Evolutionary conservation across 1,284 basidiomycete species (phyloP), one percentile per base, ranked within the genome.

Genomic region (Peniophora sp.): DNA sequence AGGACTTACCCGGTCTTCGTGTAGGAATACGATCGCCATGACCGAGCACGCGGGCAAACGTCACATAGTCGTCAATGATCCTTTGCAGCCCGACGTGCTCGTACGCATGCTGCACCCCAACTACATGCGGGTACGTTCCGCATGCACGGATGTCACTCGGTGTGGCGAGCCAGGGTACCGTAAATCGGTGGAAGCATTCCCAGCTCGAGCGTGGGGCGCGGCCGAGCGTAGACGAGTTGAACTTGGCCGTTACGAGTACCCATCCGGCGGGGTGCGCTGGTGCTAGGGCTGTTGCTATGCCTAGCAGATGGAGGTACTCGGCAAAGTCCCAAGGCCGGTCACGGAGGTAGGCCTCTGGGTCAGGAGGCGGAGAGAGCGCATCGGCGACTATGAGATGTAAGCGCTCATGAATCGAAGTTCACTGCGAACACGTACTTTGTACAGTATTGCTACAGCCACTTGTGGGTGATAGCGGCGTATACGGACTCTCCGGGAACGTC

Each of bases 111-210:
- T 57, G 55, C 44, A 57, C 56, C 25, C 56, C 56, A 25, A 52
- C 48, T 35, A 52, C 55, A 41, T 53, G 32, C 12, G 52, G 49
- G 35, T 50, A 57, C 9, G 55, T 55, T 12, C 27, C 27, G 27
- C 27, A 16, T 35, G 39, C 34, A 24, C 23, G 44, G 20, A 20
- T 9, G 12, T 20, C 20, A 47, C 25, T 34, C 22, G 47, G 47
- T 27, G 32, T 38, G 17, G 50, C 48, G 22, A 51, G 27, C 56
- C 56, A 57, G 3, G 56, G 52, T 9, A 57, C 52, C 2, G 45
- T 23, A 44, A 45, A 54, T 8, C 56, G 55, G 19, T 57, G 56
- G 52, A 55, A 57, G 32, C 56, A 57, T 45, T 57, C 56, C 56
- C 56, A 57, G 17, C 52, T n/a, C 20, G 39, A 49, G 17, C 49